Evolutionary conservation across 306 rosid genomes (phyloP).

Genomic region (Fragaria iinumae): DNA sequence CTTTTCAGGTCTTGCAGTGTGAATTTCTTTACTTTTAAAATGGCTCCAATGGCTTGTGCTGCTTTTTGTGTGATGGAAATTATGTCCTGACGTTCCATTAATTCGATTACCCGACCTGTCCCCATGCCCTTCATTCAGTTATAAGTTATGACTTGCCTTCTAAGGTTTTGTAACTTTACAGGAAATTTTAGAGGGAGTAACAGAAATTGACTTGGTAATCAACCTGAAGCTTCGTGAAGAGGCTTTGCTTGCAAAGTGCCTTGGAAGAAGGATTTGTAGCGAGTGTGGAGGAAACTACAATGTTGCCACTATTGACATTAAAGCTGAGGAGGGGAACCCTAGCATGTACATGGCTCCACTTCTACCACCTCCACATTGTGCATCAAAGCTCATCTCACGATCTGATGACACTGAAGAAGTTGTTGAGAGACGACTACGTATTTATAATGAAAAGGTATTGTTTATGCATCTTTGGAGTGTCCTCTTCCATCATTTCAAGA

Average conservation of each 20-base stretch:
- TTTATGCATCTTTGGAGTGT: conserved; percentile 7
- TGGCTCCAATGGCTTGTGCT: background rate
- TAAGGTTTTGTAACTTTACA: conserved; percentile 16
- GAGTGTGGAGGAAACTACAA: conserved; percentile 51
- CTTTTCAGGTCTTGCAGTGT: background rate
- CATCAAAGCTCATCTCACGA: conserved; percentile 44
- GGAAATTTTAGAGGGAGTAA: conserved; percentile 53
- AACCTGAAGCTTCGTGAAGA: conserved; percentile 53
- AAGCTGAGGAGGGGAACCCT: conserved; percentile 43
- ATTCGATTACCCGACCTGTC: background rate
- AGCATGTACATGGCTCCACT: conserved; percentile 52
- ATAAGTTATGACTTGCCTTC: background rate
- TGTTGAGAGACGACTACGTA: conserved; percentile 41
- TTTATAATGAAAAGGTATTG: conserved; percentile 44
- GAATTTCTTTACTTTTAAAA: background rate
- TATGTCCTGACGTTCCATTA: too few species aligned
- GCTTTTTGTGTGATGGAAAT: background rate
- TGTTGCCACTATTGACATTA: conserved; percentile 42
- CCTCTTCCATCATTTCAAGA: background rate
- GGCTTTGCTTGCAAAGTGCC: conserved; percentile 49
- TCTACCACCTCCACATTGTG: conserved; percentile 47
- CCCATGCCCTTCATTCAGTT: background rate
- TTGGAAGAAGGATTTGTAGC: conserved; percentile 48
- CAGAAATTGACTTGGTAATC: conserved; percentile 46
- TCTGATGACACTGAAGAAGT: conserved; percentile 49